Evolutionary conservation across 2,329 filamentous ascomycete genomes (phyloP).

Genomic region (Ophiostoma montium): DNA sequence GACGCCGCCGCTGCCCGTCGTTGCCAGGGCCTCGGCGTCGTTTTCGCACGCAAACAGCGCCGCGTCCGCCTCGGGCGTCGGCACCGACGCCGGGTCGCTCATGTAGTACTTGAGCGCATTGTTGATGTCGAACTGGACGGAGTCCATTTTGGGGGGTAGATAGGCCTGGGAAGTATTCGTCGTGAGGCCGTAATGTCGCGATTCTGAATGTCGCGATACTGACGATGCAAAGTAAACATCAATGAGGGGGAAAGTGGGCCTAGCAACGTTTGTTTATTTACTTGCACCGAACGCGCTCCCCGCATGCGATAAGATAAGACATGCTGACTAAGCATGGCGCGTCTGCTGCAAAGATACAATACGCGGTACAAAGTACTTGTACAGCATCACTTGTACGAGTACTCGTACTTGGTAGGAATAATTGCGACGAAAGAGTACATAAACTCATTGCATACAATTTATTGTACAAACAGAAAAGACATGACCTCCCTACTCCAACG

Average conservation of each 20-base stretch:
- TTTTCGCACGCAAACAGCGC: slow-evolving; percentile 83
- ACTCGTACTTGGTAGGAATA: too few species aligned
- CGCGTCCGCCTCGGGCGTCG: slow-evolving; percentile 73
- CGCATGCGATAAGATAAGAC: slow-evolving; percentile 1
- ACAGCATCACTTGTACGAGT: too few species aligned
- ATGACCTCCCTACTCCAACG: slow-evolving; percentile 15
- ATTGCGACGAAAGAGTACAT: too few species aligned
- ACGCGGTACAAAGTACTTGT: too few species aligned
- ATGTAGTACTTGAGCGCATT: slow-evolving; percentile 93
- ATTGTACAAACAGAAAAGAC: too few species aligned
- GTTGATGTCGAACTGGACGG: slow-evolving; percentile 87
- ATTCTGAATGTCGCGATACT: background rate
- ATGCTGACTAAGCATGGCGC: background rate
- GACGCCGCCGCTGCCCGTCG: too few species aligned
- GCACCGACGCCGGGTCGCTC: slow-evolving; percentile 73
- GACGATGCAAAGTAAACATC: background rate
- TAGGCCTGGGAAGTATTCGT: too few species aligned
- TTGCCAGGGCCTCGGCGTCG: slow-evolving; percentile 71
- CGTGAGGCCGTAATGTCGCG: too few species aligned
- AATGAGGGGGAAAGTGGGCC: background rate
- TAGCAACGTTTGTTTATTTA: slow-evolving; percentile 23
- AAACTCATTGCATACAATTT: too few species aligned
- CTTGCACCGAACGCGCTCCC: slow-evolving; percentile 9
- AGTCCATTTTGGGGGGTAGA: slow-evolving; percentile 38
- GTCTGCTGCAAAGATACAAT: background rate